Evolutionary conservation across 768 basidiomycete genomes (phyloP).

Genomic region (Leccinum subgranulosum): DNA sequence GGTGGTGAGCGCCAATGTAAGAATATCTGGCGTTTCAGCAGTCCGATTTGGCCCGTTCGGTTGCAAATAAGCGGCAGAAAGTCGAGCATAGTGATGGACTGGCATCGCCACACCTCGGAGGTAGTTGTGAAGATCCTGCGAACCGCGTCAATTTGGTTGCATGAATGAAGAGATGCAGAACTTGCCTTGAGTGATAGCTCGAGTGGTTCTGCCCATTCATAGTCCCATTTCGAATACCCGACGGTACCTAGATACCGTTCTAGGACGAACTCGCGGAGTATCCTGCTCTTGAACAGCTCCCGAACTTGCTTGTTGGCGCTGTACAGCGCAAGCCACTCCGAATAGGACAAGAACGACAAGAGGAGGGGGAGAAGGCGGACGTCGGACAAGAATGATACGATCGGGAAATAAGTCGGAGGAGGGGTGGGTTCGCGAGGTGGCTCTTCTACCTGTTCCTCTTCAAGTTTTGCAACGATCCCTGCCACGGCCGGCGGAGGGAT

Average conservation of each 20-base stretch:
- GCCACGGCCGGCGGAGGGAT: constrained; percentile 34
- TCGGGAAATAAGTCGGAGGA: constrained; percentile 41
- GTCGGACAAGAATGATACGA: constrained; percentile 54
- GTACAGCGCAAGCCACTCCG: constrained; percentile 65
- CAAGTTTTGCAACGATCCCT: constrained; percentile 28
- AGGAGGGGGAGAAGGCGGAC: constrained; percentile 51
- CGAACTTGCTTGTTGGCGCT: constrained; percentile 55
- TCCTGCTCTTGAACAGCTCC: constrained; percentile 45
- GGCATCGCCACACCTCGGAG: constrained; percentile 79
- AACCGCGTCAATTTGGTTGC: constrained; percentile 9
- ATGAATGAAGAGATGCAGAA: constrained; percentile 3
- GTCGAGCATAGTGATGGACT: constrained; percentile 64
- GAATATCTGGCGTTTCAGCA: constrained; percentile 41
- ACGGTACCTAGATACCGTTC: constrained; percentile 68
- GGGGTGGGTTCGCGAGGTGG: constrained; percentile 20
- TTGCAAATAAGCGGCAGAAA: constrained; percentile 57
- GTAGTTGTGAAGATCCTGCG: constrained; percentile 74
- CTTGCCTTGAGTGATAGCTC: constrained; percentile 59
- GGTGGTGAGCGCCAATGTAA: constrained; percentile 54
- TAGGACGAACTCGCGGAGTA: constrained; percentile 60
- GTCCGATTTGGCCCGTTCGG: constrained; percentile 40
- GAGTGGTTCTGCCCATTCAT: constrained; percentile 56
- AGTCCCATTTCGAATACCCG: constrained; percentile 68
- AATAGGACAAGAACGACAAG: constrained; percentile 64
- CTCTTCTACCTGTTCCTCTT: constrained; percentile 14